A percentile compares a stretch with the other conserved stretches of the same genome.
Evolutionary conservation across 805 yeast genomes (phyloP).

Genomic region (Wickerhamomyces hampshirensis): DNA sequence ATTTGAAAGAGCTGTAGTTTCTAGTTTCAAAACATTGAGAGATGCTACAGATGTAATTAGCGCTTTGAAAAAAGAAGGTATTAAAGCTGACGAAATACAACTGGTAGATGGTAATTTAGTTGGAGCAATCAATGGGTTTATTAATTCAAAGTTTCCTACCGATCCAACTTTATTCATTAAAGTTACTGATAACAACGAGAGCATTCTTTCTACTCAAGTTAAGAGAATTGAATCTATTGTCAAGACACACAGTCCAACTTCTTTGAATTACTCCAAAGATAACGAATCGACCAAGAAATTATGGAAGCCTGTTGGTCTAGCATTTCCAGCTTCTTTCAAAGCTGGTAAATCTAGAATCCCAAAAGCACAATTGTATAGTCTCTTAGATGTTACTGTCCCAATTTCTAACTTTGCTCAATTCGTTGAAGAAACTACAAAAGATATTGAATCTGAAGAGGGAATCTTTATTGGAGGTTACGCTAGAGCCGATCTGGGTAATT

Average conservation of each 20-base stretch:
- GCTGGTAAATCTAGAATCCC: conserved; percentile 44
- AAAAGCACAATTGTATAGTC: conserved; percentile 32
- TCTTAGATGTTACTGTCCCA: conserved; percentile 75
- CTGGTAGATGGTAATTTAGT: conserved; percentile 64
- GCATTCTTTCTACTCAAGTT: conserved; percentile 35
- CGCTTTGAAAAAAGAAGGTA: conserved; percentile 51
- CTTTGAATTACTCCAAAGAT: conserved; percentile 46
- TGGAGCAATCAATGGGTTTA: conserved; percentile 57
- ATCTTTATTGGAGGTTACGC: conserved; percentile 59
- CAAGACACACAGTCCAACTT: conserved; percentile 24
- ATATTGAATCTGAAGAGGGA: conserved; percentile 45
- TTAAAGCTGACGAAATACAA: conserved; percentile 65
- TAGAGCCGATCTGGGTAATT: conserved; percentile 78
- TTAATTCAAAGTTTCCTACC: conserved; percentile 34
- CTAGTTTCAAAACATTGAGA: conserved; percentile 59
- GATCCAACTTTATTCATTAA: conserved; percentile 59
- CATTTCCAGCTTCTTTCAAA: conserved; percentile 55
- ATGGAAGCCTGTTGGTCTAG: conserved; percentile 70
- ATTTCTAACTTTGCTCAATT: conserved; percentile 56
- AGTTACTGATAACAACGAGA: conserved; percentile 43
- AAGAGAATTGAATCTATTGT: conserved; percentile 38
- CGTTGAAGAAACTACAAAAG: conserved; percentile 54
- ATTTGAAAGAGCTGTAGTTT: conserved; percentile 57
- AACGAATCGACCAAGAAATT: conserved; percentile 55
- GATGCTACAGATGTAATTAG: conserved; percentile 69